Percentiles rank a stretch among this genome's conserved stretches.
Conservation (phyloP, 2,329 filamentous ascomycete species). For the Trichoderma hamatum region DNA sequence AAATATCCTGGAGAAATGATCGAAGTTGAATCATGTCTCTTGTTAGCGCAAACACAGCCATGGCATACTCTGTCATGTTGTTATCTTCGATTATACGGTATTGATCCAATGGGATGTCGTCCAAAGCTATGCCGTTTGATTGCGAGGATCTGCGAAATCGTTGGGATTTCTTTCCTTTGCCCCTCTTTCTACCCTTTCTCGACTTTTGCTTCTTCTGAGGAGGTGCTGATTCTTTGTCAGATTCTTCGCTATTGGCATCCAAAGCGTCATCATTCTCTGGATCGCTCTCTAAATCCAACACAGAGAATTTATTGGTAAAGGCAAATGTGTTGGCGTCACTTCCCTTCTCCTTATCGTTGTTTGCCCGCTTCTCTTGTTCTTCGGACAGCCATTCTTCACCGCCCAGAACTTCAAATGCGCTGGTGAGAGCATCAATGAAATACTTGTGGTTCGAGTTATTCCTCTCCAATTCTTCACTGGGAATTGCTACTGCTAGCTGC, state of each 20-base stretch:
- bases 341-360: conserved; percentile 31
- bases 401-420: conserved; percentile 43
- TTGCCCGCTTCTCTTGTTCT: conserved; percentile 25
- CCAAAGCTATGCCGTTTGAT: conserved; percentile 32
- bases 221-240: background rate
- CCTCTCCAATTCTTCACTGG: conserved; percentile 42
- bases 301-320: conserved; percentile 29
- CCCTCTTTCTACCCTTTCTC: conserved; percentile 29
- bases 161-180: conserved; percentile 27
- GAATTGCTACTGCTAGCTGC: conserved; percentile 37
- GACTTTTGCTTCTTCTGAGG: conserved; percentile 2
- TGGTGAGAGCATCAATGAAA: conserved; percentile 47
- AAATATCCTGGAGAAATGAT: conserved; percentile 44
- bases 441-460: conserved; percentile 46
- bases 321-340: conserved; percentile 31
- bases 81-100: conserved; percentile 48
- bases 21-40: conserved; percentile 46
- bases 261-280: conserved; percentile 26
- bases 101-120: conserved; percentile 48
- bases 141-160: background rate
- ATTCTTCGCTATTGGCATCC: background rate
- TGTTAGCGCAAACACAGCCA: conserved; percentile 46
- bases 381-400: conserved; percentile 35
- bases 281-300: conserved; percentile 21
- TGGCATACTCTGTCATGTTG: conserved; percentile 46